Base-by-base conservation (phyloP, 2,329 filamentous ascomycete species). In the Diaporthe capsici region DNA sequence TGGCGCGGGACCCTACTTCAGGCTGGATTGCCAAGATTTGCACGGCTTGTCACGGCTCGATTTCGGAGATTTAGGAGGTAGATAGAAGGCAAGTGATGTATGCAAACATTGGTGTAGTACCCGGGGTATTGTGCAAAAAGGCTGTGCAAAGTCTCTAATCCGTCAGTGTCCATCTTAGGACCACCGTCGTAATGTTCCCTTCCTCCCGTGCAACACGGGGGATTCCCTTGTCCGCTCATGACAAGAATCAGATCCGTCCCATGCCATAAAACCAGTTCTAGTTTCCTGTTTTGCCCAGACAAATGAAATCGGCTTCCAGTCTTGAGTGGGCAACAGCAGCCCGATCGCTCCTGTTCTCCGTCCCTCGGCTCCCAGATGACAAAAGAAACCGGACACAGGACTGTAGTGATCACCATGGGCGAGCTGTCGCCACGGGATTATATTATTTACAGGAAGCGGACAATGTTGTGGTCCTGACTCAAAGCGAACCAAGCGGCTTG, bases 401-500 rank as follows among this genome's bases (percentile, higher is more conserved):
- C 25, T 39, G 47, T 39, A 12, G 20, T 37, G 28, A 42, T 12
- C 47, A 37, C 37, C 37, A 58, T 58, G 37, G 58, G 37, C 58
- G 15, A 22, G 17, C 17, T 31, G 28, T 37, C 47, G 47, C 53
- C 17, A 60, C n/a, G 67, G 15, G 44, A 37, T 31, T 67, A 60
- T 25, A 58, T 31, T 72, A 67, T 58, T 49, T 71, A 75, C 55
- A 75, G 22, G 65, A 49, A 65, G 42, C 9, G 12, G 17, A 57
- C 5, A 17, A 12, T 6, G n/a, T 20, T 17, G 42, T 31, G 22
- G 8, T 22, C 49, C 31, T 25, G 34, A 5, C 31, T 75, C 15
- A 77, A 22, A 75, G 70, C 63, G 74, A 80, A 47, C 87, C 87
- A 77, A 88, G 86, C 1, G 87, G 87, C 28, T 85, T 84, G 17